These are phyloP conservation scores for Trichoderma sp. DNA, from an alignment of 2,329 filamentous ascomycete genomes.

Conservation along the genomic window DNA sequence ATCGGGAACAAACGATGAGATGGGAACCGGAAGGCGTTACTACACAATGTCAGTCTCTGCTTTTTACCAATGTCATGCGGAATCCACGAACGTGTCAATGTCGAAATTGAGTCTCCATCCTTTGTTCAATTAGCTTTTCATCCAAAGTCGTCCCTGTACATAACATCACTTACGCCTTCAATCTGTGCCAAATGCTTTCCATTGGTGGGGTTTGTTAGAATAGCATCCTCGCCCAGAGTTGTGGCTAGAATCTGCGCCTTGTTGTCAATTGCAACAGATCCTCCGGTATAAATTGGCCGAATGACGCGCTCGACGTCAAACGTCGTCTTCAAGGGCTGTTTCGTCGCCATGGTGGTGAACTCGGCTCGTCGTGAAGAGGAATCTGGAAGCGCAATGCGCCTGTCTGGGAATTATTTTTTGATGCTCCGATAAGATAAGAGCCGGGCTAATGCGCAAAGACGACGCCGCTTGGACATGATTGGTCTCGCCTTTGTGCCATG, in stretches of 20 bases:
- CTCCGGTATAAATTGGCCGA: constrained; percentile 91
- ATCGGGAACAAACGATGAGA: constrained; percentile 87
- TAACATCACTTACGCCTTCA: constrained; percentile 66
- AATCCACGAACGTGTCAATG: constrained; percentile 55
- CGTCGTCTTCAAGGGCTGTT: constrained; percentile 73
- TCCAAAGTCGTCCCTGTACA: not conserved
- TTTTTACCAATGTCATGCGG: not conserved
- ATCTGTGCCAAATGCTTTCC: constrained; percentile 80
- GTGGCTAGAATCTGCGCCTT: constrained; percentile 80
- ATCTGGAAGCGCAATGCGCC: not conserved
- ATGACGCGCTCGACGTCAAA: constrained; percentile 83
- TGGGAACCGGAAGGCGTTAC: constrained; percentile 87
- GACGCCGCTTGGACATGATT: not conserved
- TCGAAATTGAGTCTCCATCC: constrained; percentile 80
- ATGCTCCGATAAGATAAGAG: not conserved
- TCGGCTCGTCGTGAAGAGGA: not conserved
- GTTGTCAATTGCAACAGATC: constrained; percentile 78
- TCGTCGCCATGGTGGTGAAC: constrained; percentile 50
- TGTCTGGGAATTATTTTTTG: constrained; percentile 21
- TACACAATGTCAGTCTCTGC: constrained; percentile 34
- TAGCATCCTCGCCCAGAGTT: constrained; percentile 85
- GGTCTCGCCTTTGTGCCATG: not conserved
- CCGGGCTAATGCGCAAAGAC: not conserved
- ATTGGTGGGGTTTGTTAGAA: constrained; percentile 80
- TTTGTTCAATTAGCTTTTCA: constrained; percentile 31